Base-by-base conservation (phyloP, 1,139 yeast species). In the Candida dubliniensis region DNA sequence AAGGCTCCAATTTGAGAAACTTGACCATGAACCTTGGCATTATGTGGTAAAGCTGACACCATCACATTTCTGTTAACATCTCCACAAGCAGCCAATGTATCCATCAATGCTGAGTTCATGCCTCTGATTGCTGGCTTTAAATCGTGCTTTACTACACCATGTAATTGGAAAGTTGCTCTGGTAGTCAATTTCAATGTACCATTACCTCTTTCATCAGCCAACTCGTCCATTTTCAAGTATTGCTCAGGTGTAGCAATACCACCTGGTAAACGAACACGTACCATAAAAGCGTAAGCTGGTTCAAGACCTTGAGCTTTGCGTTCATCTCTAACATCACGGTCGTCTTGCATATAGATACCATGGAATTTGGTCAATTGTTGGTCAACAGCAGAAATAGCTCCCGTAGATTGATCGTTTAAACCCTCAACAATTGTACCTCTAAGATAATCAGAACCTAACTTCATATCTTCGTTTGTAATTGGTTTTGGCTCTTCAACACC, bases 341-440 rank as follows among this genome's bases (percentile, higher is more conserved):
- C 98, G 66, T 93, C 98, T 74, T 93, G 99, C 96, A 91, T 90
- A 66, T 93, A 93, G 54, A 91, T 90, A 69, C 99, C 99, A 64
- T 93, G 98, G 80, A 93, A 93, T 68, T 93, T 93, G 54, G 97
- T 90, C 64, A 93, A 71, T 69, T 90, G 97, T 69, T 90, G 96
- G 66, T 90, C 97, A 47, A 80, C 81, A n/a, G 97, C 95, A 54
- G 87, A 78, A 54, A 93, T 87, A 12, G 96, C 91, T 53, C 98
- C 97, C 14, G 98, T 91, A 3, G 91, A 76, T 52, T 79, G 77
- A 63, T 93, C 98, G 46, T 68, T 63, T 51, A 93, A 77, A 26
- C 91, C 97, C 64, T 87, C 95, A 32, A 81, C 95, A 65, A 93
- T 91, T 1, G 96, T 89, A 59, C 98, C 99, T 68, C 98, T 84